Conservation (phyloP, 208 protist genomes). For the Trypanosomatidae sp. region DNA sequence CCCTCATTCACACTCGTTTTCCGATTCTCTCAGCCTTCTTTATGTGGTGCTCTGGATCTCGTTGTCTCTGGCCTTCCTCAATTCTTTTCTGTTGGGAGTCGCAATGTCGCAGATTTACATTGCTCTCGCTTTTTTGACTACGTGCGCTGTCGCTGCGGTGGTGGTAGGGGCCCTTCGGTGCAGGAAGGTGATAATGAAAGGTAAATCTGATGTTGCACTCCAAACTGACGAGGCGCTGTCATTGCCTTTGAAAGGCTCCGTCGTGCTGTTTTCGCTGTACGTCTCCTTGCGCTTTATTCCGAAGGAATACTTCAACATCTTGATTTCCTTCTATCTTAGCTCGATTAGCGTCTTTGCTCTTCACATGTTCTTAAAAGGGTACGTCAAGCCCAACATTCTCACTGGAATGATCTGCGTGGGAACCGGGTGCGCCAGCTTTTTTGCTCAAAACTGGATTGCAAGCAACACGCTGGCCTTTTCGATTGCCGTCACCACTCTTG, state of each 20-base stretch:
- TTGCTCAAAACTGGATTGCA: conserved; percentile 91
- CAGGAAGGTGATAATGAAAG: conserved; percentile 35
- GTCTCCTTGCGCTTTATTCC: conserved; percentile 80
- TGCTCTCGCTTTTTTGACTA: conserved; percentile 43
- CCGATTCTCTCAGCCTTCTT: conserved; percentile 2
- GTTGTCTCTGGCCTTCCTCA: not conserved
- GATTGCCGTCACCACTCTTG: conserved; percentile 81
- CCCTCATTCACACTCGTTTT: not conserved
- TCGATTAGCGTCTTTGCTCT: conserved; percentile 71
- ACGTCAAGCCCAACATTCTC: conserved; percentile 62
- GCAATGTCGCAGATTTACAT: conserved; percentile 55
- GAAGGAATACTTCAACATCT: conserved; percentile 64
- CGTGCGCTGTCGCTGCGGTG: conserved; percentile 48
- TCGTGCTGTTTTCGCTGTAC: conserved; percentile 78
- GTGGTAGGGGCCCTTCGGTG: conserved; percentile 42
- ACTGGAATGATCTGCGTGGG: conserved; percentile 62
- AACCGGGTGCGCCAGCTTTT: conserved; percentile 58
- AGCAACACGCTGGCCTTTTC: conserved; percentile 95
- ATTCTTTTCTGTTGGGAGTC: not conserved
- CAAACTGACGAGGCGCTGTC: conserved; percentile 55
- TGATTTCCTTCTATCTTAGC: conserved; percentile 77
- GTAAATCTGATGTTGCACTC: conserved; percentile 34
- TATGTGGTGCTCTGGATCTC: not conserved
- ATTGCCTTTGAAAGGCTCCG: conserved; percentile 79
- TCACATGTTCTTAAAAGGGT: conserved; percentile 51